phyloP scores from a whole-genome alignment of 148 eudicot species.

The Camellia granthamiana region DNA sequence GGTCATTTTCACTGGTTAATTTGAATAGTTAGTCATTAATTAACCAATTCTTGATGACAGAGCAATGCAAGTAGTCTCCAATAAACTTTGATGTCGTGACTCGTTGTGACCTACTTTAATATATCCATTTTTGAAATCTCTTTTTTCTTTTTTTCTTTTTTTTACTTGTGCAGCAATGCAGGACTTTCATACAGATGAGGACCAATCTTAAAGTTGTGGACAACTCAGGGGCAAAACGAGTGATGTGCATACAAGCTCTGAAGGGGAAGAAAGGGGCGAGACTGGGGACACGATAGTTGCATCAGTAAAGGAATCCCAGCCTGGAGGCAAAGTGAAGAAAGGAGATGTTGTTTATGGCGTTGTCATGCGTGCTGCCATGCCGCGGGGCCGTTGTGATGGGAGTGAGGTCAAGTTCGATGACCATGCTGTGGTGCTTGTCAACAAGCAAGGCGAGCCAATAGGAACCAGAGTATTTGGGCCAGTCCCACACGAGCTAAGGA shows the following conservation, averaged over 20 bases:
- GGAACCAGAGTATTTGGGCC: constrained; percentile 94
- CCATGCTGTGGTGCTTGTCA: constrained; percentile 75
- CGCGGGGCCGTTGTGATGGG: constrained; percentile 72
- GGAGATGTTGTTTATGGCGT: constrained; percentile 81
- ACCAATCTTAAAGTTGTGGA: constrained; percentile 83
- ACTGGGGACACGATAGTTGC: constrained; percentile 76
- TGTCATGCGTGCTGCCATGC: constrained; percentile 90
- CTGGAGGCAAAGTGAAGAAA: constrained; percentile 86
- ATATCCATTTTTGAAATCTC: neutral
- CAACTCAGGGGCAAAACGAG: constrained; percentile 86
- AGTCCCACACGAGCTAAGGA: constrained; percentile 77
- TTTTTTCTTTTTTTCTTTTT: neutral
- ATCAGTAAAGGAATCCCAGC: constrained; percentile 76
- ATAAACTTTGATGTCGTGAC: neutral
- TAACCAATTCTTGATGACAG: neutral
- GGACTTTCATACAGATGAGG: constrained; percentile 92
- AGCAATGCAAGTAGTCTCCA: neutral
- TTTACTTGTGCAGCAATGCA: constrained; percentile 43
- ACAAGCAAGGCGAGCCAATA: constrained; percentile 81
- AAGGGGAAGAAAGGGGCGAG: constrained; percentile 75
- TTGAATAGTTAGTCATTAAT: neutral
- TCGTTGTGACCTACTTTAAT: neutral
- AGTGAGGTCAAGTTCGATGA: constrained; percentile 92
- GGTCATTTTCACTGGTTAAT: neutral
- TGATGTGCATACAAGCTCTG: constrained; percentile 84